Evolutionary conservation across 2,329 filamentous ascomycete species (phyloP), one percentile per base, ranked within the genome.

Genomic region (Graphium sp.): DNA sequence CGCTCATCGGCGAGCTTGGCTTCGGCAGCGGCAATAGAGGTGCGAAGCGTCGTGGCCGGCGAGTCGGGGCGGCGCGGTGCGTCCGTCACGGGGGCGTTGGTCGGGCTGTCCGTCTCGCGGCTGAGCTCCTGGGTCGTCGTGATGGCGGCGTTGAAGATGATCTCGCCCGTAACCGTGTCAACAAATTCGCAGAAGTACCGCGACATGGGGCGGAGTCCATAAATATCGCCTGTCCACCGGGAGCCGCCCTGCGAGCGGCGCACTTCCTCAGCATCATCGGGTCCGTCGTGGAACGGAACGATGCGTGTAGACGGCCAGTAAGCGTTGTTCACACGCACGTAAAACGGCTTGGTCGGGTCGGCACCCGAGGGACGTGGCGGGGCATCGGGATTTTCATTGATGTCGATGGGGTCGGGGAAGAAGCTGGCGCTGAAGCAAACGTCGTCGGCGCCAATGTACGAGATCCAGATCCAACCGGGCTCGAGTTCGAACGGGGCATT

Each of bases 161-260:
- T 58, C 40, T 68, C 55, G 35, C 72, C 63, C 34, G 74, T 76
- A 16, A 56, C 56, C 23, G 68, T 74, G 47, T 76, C 69, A 33
- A 85, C 66, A 45, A 85, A 81, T 47, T 87, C 78, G 50, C 72
- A 80, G 37, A 74, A 69, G 50, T 85, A 87, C 50, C 74, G 83
- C 33, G 76, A 80, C 39, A 75, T 59, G 6, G 80, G 74, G 12
- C 78, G 66, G 29, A 76, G 53, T 18, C 69, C 70, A 39, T 73
- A 74, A n/a, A 76, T 74, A 36, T 74, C 70, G 7, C 78, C 80
- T 17, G 67, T 70, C 74, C 75, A 85, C 26, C 66, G 62, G 25
- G 61, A 61, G 12, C 58, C 58, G n/a, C n/a, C n/a, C n/a, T 42
- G 41, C 14, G 49, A 46, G 24, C 49, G 36, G 5, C 45, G 28